phyloP scores from a whole-genome alignment of 2,329 filamentous ascomycete species.

The Stagonosporopsis cucurbitacearum region DNA sequence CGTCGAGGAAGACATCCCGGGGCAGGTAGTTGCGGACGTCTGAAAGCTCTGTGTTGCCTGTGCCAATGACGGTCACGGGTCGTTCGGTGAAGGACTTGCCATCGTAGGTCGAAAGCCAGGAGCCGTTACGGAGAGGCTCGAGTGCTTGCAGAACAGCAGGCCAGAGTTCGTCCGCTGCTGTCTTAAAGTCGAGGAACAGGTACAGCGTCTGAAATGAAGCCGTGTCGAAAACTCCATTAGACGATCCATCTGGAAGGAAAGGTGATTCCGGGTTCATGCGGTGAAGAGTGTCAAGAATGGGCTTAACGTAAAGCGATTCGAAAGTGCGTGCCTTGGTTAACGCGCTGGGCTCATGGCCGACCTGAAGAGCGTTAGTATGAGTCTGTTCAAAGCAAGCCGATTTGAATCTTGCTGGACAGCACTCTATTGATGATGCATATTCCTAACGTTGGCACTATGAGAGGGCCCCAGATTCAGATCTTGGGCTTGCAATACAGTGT shows the following conservation, averaged over 20 bases:
- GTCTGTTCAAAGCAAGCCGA: too few relatives aligned
- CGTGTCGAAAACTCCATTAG: conserved; percentile 69
- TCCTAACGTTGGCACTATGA: too few relatives aligned
- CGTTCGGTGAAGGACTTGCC: conserved; percentile 54
- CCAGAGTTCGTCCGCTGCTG: conserved; percentile 62
- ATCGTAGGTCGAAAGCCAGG: conserved; percentile 62
- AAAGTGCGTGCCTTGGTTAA: conserved; percentile 62
- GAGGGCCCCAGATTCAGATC: too few relatives aligned
- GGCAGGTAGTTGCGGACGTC: conserved; percentile 52
- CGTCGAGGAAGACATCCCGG: conserved; percentile 66
- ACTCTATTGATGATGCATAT: too few relatives aligned
- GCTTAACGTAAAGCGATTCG: conserved; percentile 64
- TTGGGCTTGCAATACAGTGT: neutral
- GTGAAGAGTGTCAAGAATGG: conserved; percentile 62
- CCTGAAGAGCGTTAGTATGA: conserved; percentile 41
- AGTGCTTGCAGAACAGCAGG: conserved; percentile 63
- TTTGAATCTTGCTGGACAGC: neutral
- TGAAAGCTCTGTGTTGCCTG: conserved; percentile 55
- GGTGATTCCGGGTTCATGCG: conserved; percentile 62
- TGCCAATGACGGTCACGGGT: conserved; percentile 68
- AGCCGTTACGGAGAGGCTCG: conserved; percentile 60
- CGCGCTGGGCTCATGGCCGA: conserved; percentile 63
- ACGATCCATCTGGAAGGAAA: conserved; percentile 56
- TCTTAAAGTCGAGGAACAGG: conserved; percentile 70
- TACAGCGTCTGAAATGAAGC: conserved; percentile 65